Percentiles rank a stretch among this genome's conserved stretches.
Conservation (phyloP, 2,329 filamentous ascomycete genomes). For the Aspergillus sergii region DNA sequence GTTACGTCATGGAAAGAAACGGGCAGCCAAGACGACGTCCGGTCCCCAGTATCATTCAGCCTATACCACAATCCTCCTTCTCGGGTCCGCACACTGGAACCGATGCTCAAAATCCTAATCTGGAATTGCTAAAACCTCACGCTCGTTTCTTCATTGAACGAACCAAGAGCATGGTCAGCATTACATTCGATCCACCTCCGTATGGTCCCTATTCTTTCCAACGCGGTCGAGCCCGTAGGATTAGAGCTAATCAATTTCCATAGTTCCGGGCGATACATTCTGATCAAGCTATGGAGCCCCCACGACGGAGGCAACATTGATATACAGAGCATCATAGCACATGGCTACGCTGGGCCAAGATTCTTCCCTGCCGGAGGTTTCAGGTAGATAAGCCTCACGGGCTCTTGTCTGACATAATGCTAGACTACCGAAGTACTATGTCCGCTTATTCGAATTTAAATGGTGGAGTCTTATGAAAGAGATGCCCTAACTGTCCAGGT, state of each 20-base stretch:
- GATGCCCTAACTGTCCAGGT: background rate
- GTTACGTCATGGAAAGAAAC: conserved; percentile 20
- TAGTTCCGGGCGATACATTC: conserved; percentile 75
- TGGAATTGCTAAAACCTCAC: conserved; percentile 66
- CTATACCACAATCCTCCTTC: conserved; percentile 20
- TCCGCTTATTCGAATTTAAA: background rate
- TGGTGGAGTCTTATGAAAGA: background rate
- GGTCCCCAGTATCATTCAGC: conserved; percentile 31
- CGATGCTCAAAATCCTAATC: conserved; percentile 7
- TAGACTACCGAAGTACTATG: background rate
- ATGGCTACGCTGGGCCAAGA: conserved; percentile 82
- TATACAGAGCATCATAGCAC: conserved; percentile 80
- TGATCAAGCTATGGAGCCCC: conserved; percentile 89
- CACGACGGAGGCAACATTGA: conserved; percentile 78
- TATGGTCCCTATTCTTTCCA: conserved; percentile 27
- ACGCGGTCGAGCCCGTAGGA: background rate
- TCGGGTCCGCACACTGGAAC: conserved; percentile 12
- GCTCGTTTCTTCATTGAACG: conserved; percentile 82
- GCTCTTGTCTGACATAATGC: background rate
- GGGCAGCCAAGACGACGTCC: conserved; percentile 25
- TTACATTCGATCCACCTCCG: conserved; percentile 66
- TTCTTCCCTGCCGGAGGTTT: conserved; percentile 74
- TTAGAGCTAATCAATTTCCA: background rate
- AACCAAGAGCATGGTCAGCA: conserved; percentile 80
- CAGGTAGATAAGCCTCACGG: conserved; percentile 41